phyloP scores from a whole-genome alignment of 768 basidiomycete species.

The Boletus pseudo-olivaceus region DNA sequence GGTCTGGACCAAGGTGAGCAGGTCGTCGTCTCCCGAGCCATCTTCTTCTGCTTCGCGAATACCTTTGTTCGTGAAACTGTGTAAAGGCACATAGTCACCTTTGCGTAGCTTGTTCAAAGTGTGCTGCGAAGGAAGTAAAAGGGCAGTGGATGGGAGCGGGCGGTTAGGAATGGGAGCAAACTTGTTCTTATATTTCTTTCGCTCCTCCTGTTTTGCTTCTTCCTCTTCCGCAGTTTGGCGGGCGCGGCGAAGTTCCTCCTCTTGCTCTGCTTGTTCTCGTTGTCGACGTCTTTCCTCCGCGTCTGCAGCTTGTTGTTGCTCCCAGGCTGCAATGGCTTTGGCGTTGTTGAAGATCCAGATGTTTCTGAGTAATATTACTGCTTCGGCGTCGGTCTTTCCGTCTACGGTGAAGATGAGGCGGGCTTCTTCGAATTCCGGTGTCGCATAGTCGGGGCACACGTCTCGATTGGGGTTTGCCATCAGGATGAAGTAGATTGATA shows the following conservation, averaged over 20 bases:
- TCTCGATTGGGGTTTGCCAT: not conserved
- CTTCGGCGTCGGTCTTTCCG: not conserved
- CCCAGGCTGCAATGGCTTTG: not conserved
- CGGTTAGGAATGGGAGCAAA: accelerated
- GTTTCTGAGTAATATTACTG: accelerated
- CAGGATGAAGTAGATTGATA: not conserved
- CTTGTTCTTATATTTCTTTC: not conserved
- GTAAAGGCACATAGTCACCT: accelerated
- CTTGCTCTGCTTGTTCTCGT: not conserved
- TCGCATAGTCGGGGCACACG: accelerated
- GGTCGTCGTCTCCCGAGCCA: accelerated
- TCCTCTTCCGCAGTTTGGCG: not conserved
- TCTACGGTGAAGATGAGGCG: not conserved
- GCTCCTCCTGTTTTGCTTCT: not conserved
- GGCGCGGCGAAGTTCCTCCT: accelerated
- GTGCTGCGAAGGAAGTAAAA: accelerated
- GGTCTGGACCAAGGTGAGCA: not conserved
- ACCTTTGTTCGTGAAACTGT: not conserved
- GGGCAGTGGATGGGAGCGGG: accelerated
- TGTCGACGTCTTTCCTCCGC: accelerated
- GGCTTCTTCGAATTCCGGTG: not conserved
- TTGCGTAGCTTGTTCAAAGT: not conserved
- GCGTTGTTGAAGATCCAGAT: not conserved
- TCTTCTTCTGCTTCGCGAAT: not conserved
- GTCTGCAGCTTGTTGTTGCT: accelerated